Evolutionary conservation across 1,139 yeast genomes (phyloP).

Genomic region (Kodamaea derodonti): DNA sequence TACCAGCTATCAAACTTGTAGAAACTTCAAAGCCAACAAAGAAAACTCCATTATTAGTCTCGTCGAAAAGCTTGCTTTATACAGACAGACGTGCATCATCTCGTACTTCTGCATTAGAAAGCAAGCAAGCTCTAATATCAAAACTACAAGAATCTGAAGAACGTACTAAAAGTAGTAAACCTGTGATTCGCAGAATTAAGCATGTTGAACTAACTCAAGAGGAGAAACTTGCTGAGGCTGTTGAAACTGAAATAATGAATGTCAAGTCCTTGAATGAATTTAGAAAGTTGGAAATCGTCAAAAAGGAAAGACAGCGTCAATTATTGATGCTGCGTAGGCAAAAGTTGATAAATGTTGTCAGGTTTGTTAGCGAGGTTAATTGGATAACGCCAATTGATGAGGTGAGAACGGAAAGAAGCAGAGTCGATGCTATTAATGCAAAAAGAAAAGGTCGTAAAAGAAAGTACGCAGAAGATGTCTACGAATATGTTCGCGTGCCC

Average conservation of each 20-base stretch:
- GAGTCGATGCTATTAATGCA: constrained; percentile 5
- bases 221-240: constrained; percentile 79
- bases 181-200: constrained; percentile 34
- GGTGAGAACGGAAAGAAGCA: constrained; percentile 39
- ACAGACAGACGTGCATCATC: constrained; percentile 68
- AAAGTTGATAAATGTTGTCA: constrained; percentile 53
- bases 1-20: constrained; percentile 44
- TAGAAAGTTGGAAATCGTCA: constrained; percentile 79
- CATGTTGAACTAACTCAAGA: constrained; percentile 73
- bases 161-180: constrained; percentile 50
- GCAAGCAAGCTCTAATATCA: constrained; percentile 73
- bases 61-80: constrained; percentile 48
- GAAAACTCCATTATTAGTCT: constrained; percentile 16
- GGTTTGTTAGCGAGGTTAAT: constrained; percentile 43
- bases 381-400: constrained; percentile 52
- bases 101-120: constrained; percentile 74
- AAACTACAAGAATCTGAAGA: constrained; percentile 69
- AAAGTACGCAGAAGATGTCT: constrained; percentile 20
- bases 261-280: constrained; percentile 68
- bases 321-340: constrained; percentile 62
- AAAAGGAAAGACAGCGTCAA: constrained; percentile 74
- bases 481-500: constrained; percentile 20
- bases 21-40: constrained; percentile 19
- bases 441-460: constrained; percentile 32
- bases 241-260: constrained; percentile 78